These are phyloP conservation scores for Pythium phragmitis DNA, from an alignment of 352 stramenopile genomes.

Conservation along the genomic window DNA sequence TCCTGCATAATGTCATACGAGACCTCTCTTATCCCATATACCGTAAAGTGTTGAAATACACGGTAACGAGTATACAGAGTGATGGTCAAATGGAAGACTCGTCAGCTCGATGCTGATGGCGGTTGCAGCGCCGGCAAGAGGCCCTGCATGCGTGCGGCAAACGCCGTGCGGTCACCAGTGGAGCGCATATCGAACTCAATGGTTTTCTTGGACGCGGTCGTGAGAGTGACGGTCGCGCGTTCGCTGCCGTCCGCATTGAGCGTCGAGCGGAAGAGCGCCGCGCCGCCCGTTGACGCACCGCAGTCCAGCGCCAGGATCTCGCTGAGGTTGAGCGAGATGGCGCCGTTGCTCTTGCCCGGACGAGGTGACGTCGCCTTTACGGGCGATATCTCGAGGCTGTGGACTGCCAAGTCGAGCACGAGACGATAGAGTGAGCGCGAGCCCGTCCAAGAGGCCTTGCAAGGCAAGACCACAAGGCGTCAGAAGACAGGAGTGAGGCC, in stretches of 20 bases:
- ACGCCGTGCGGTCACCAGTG: conserved; percentile 33
- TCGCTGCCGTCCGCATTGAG: conserved; percentile 29
- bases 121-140: conserved; percentile 24
- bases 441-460: conserved; percentile 46
- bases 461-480: background rate
- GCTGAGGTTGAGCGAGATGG: conserved; percentile 27
- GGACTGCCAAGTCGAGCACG: conserved; percentile 28
- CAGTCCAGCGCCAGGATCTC: conserved; percentile 45
- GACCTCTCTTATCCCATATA: conserved; percentile 4
- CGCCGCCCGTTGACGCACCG: background rate
- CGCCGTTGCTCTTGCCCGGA: conserved; percentile 23
- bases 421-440: conserved; percentile 39
- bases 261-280: conserved; percentile 31
- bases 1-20: conserved; percentile 6
- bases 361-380: conserved; percentile 36
- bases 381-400: conserved; percentile 29
- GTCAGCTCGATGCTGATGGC: background rate
- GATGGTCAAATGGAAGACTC: conserved; percentile 10
- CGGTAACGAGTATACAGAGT: conserved; percentile 6
- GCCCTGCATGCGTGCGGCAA: conserved; percentile 22
- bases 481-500: background rate
- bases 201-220: conserved; percentile 29
- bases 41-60: background rate
- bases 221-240: conserved; percentile 27
- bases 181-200: conserved; percentile 51